phyloP scores from a whole-genome alignment of 2,329 filamentous ascomycete genomes.

The Penicillium brevicompactum region DNA sequence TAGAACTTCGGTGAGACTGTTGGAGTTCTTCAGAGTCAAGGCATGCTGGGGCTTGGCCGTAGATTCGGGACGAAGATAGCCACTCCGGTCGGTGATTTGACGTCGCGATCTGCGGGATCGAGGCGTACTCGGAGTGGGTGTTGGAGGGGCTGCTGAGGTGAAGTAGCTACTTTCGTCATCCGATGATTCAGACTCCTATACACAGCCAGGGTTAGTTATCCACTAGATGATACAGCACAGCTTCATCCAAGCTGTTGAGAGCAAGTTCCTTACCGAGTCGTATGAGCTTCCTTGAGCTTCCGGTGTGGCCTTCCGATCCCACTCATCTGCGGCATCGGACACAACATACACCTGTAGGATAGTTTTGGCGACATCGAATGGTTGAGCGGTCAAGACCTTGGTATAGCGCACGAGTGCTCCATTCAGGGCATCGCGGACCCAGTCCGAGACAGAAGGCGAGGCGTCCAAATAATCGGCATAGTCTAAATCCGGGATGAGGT shows the following conservation, averaged over 20 bases:
- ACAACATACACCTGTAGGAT: conserved; percentile 75
- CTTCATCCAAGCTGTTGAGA: neutral
- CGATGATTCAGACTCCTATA: conserved; percentile 48
- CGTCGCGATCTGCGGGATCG: conserved; percentile 40
- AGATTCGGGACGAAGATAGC: conserved; percentile 44
- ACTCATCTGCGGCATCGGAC: conserved; percentile 38
- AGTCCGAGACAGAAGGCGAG: conserved; percentile 73
- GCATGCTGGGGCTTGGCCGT: conserved; percentile 56
- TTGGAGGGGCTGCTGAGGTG: conserved; percentile 59
- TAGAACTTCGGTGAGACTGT: conserved; percentile 84
- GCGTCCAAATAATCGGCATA: conserved; percentile 85
- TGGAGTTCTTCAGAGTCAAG: conserved; percentile 70
- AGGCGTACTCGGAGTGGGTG: conserved; percentile 45
- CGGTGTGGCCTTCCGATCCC: conserved; percentile 29
- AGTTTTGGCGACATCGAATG: conserved; percentile 95
- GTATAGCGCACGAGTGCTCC: conserved; percentile 91
- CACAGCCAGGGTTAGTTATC: conserved; percentile 10
- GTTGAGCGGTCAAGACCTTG: conserved; percentile 84
- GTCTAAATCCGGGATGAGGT: conserved; percentile 87
- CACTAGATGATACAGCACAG: neutral
- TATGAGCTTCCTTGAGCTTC: conserved; percentile 31
- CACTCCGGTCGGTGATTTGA: conserved; percentile 50
- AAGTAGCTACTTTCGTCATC: conserved; percentile 87
- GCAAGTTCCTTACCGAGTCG: conserved; percentile 31
- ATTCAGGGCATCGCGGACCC: conserved; percentile 75